phyloP scores from a whole-genome alignment of 306 rosid species.

The Cicer cuneatum region DNA sequence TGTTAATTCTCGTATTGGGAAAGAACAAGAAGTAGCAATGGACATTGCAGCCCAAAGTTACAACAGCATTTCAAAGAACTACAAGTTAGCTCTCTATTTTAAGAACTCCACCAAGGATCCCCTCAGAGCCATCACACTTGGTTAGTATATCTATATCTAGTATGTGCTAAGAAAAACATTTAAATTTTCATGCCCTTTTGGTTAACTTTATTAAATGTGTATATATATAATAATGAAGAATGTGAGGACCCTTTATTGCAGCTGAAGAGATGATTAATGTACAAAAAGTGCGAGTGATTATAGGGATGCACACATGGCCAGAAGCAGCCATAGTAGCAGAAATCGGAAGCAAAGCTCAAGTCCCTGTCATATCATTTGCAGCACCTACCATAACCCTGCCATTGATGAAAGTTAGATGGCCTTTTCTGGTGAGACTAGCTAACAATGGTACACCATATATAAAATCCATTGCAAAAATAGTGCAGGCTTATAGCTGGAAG shows the following conservation, averaged over 20 bases:
- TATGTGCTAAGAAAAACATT: not conserved
- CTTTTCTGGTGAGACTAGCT: slow-evolving; percentile 58
- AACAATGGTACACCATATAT: slow-evolving; percentile 42
- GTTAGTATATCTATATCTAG: slow-evolving; percentile 44
- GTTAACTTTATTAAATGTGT: not conserved
- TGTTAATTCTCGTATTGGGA: slow-evolving; percentile 52
- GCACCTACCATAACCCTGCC: slow-evolving; percentile 55
- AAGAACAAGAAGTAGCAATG: slow-evolving; percentile 60
- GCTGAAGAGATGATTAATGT: slow-evolving; percentile 56
- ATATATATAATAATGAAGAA: not conserved
- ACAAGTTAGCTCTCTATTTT: slow-evolving; percentile 49
- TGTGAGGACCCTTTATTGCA: slow-evolving; percentile 35
- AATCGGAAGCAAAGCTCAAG: slow-evolving; percentile 55
- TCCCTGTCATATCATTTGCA: slow-evolving; percentile 63
- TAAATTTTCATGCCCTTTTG: not conserved
- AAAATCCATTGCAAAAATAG: slow-evolving; percentile 57
- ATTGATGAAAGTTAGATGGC: slow-evolving; percentile 52
- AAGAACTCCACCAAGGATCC: slow-evolving; percentile 33
- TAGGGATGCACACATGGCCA: slow-evolving; percentile 68
- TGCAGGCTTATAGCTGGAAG: slow-evolving; percentile 53
- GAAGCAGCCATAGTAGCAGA: slow-evolving; percentile 64
- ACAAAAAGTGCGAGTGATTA: slow-evolving; percentile 51
- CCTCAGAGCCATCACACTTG: slow-evolving; percentile 36
- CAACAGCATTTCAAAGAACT: slow-evolving; percentile 45
- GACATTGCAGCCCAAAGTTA: slow-evolving; percentile 48